A percentile compares a stretch with the other conserved stretches of the same genome.
These are phyloP conservation scores for Vigna radiata DNA, from an alignment of 306 rosid genomes.

Conservation along the genomic window DNA sequence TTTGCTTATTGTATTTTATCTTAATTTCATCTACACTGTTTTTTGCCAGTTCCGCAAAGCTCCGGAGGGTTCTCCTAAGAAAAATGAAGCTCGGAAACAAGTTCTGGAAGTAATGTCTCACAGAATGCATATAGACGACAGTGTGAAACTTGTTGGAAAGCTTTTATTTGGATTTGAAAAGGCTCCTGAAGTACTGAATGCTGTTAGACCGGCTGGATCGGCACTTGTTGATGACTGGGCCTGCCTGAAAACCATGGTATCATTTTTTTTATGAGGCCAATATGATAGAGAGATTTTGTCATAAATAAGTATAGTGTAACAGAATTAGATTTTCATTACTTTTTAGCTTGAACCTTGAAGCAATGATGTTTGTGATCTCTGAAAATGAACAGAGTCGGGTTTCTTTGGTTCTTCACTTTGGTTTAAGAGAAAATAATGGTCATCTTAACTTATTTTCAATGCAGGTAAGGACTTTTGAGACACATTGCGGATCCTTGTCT, in stretches of 20 bases:
- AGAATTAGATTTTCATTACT: neutral
- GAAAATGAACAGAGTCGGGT: neutral
- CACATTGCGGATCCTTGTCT: conserved; percentile 86
- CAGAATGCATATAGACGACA: conserved; percentile 82
- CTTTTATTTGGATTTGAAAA: conserved; percentile 83
- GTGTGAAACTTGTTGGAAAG: conserved; percentile 73
- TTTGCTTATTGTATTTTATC: neutral
- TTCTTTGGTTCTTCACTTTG: conserved; percentile 18
- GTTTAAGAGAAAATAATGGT: neutral
- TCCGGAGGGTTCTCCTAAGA: conserved; percentile 80
- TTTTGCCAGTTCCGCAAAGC: conserved; percentile 77
- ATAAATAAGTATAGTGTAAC: neutral
- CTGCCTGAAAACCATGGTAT: conserved; percentile 82
- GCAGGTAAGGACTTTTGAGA: conserved; percentile 93
- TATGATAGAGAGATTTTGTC: neutral
- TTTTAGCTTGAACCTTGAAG: neutral
- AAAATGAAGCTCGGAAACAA: conserved; percentile 78
- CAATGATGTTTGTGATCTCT: conserved; percentile 14
- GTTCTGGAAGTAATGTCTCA: conserved; percentile 89
- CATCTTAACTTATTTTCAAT: neutral
- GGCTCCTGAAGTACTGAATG: conserved; percentile 68
- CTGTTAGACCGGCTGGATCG: conserved; percentile 66
- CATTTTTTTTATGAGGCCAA: conserved; percentile 9
- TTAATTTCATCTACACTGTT: conserved; percentile 33
- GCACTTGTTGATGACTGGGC: conserved; percentile 92